phyloP scores from a whole-genome alignment of 371 early-diverging fungal species.

The Catenaria anguillulae region DNA sequence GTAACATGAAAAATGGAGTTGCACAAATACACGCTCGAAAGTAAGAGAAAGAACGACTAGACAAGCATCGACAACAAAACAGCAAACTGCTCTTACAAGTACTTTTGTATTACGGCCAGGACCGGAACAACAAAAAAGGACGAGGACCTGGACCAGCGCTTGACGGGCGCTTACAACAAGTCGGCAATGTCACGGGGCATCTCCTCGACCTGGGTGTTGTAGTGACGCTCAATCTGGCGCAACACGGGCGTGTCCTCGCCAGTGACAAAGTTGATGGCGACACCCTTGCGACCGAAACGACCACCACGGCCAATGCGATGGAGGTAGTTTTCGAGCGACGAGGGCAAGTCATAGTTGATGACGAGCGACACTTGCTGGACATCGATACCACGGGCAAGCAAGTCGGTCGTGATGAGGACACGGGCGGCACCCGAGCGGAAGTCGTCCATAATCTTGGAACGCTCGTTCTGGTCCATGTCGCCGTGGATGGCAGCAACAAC shows the following conservation, averaged over 20 bases:
- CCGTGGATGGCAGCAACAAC: conserved; percentile 98
- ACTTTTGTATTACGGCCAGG: no score
- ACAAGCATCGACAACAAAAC: no score
- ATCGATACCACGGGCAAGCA: conserved; percentile 96
- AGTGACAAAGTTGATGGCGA: conserved; percentile 94
- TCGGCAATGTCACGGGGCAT: conserved; percentile 69
- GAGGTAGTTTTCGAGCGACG: conserved; percentile 82
- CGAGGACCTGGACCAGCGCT: no score
- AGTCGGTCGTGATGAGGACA: conserved; percentile 86
- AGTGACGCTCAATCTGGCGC: conserved; percentile 82
- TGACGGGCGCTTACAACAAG: conserved; percentile 9
- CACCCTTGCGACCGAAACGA: conserved; percentile 96
- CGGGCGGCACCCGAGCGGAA: conserved; percentile 77
- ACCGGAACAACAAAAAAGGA: no score
- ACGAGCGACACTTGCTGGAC: conserved; percentile 95
- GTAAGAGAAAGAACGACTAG: no score
- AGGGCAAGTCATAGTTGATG: conserved; percentile 93
- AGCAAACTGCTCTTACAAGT: no score
- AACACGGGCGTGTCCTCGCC: conserved; percentile 71
- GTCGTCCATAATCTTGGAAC: conserved; percentile 80
- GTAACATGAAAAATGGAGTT: no score
- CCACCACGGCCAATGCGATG: conserved; percentile 95
- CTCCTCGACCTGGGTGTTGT: conserved; percentile 90
- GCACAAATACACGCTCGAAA: no score
- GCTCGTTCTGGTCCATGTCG: conserved; percentile 88